phyloP scores from a whole-genome alignment of 441 rosid genomes.

The Corymbia citriodora region DNA sequence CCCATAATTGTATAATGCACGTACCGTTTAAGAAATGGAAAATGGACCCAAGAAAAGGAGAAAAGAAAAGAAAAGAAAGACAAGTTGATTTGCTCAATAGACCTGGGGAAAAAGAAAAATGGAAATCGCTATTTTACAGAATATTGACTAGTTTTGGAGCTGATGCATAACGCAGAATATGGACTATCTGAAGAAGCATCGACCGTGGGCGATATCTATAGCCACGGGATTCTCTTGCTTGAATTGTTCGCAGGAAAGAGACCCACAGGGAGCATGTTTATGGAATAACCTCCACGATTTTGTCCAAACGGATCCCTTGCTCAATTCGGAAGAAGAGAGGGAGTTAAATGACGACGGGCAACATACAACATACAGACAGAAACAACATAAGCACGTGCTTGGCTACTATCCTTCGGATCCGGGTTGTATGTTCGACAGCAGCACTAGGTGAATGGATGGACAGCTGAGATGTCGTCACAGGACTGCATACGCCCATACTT shows the following conservation, averaged over 20 bases:
- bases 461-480: background rate
- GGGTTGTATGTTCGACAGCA: background rate
- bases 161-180: background rate
- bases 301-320: background rate
- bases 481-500: background rate
- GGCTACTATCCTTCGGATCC: background rate
- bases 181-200: background rate
- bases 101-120: background rate
- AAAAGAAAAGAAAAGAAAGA: background rate
- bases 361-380: background rate
- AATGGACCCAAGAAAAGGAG: background rate
- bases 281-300: background rate
- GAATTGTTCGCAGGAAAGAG: background rate
- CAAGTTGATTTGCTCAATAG: background rate
- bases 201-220: background rate
- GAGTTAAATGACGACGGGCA: background rate
- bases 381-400: background rate
- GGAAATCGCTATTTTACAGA: background rate
- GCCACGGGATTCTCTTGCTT: background rate
- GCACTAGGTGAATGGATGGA: background rate
- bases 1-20: background rate
- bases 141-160: background rate
- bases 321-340: background rate
- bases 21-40: background rate
- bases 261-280: background rate